These are phyloP conservation scores for Lasiodiplodia citricola DNA, from an alignment of 2,329 filamentous ascomycete genomes.

Conservation along the genomic window DNA sequence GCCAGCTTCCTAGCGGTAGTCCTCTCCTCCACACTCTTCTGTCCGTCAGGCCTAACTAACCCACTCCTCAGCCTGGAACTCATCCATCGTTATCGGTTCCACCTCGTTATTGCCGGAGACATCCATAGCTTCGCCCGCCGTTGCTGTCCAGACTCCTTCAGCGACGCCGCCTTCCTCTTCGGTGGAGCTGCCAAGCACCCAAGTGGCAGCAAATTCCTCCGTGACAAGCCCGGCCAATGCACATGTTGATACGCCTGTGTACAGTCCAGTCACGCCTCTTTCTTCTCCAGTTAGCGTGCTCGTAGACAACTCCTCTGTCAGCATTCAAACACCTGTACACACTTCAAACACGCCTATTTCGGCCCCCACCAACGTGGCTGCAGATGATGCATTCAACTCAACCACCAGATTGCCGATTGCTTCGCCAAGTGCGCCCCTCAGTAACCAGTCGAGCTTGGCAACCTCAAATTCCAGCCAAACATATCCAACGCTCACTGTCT, in stretches of 20 bases:
- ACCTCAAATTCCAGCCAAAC: neutral
- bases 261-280: neutral
- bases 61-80: slow-evolving; percentile 11
- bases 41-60: neutral
- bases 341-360: neutral
- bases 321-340: neutral
- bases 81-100: slow-evolving; percentile 2
- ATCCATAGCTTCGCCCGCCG: neutral
- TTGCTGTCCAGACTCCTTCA: neutral
- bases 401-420: neutral
- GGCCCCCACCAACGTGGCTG: neutral
- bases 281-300: neutral
- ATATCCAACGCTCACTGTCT: slow-evolving; percentile 6
- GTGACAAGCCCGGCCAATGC: neutral
- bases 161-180: neutral
- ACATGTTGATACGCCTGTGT: neutral
- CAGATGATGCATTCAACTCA: neutral
- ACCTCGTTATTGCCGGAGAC: neutral
- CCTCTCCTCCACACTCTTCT: neutral
- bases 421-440: neutral
- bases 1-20: slow-evolving; percentile 3
- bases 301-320: neutral
- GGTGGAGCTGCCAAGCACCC: neutral
- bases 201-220: neutral
- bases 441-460: neutral